Evolutionary conservation across 495 filamentous ascomycete genomes (phyloP).

Genomic region (Hypoxylon crocopeplum): DNA sequence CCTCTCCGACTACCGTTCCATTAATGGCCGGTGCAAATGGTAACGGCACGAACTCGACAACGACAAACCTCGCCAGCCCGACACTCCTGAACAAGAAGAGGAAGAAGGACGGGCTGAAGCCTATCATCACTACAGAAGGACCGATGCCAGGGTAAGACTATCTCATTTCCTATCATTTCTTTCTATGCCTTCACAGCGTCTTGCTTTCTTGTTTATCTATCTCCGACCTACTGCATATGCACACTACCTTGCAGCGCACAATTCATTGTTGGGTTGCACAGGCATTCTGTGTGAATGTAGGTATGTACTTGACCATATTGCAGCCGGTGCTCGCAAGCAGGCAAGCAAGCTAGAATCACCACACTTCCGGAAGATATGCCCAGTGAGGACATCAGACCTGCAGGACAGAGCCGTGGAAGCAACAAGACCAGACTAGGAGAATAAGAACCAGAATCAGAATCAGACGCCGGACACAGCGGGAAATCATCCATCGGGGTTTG

Average conservation of each 20-base stretch:
- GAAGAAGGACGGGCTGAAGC: constrained; percentile 87
- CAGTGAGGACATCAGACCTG: neutral
- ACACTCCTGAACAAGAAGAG: constrained; percentile 73
- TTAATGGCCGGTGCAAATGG: constrained; percentile 42
- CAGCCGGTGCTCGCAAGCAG: constrained; percentile 24
- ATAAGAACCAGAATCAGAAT: too few species aligned
- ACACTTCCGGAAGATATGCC: neutral
- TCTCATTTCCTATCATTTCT: constrained; percentile 2
- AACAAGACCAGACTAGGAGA: neutral
- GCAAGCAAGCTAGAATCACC: constrained; percentile 18
- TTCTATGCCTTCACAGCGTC: constrained; percentile 16
- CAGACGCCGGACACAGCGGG: too few species aligned
- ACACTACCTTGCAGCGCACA: constrained; percentile 48
- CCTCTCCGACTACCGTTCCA: constrained; percentile 28
- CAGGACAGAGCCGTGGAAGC: neutral
- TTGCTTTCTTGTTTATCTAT: constrained; percentile 30
- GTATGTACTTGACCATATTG: constrained; percentile 24
- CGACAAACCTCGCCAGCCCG: constrained; percentile 43
- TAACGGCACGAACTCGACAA: constrained; percentile 34
- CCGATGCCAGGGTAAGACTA: constrained; percentile 52
- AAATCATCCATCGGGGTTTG: neutral
- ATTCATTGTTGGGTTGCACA: constrained; percentile 49
- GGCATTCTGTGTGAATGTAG: constrained; percentile 8
- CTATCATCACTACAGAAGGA: constrained; percentile 85
- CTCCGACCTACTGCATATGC: constrained; percentile 39